A percentile compares a stretch with the other conserved stretches of the same genome.
These are phyloP conservation scores for Debaryomyces maramus DNA, from an alignment of 805 yeast genomes.

Conservation along the genomic window DNA sequence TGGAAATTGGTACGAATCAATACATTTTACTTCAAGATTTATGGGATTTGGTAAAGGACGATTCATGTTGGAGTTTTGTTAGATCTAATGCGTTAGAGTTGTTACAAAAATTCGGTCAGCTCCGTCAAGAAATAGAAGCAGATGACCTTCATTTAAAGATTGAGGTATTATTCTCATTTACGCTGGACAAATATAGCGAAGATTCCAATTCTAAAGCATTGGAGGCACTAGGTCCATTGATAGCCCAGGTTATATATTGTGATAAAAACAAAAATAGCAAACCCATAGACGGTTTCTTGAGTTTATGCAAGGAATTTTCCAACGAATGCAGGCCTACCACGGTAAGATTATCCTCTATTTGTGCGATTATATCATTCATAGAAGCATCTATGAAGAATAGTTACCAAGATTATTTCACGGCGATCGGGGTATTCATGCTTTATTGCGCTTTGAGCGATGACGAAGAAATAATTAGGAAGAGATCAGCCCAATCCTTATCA, in stretches of 20 bases:
- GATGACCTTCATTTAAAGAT: constrained; percentile 11
- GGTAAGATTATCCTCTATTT: constrained; percentile 46
- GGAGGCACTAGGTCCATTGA: constrained; percentile 51
- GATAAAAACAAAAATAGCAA: constrained; percentile 8
- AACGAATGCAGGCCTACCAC: constrained; percentile 47
- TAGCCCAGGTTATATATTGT: constrained; percentile 14
- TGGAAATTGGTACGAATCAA: background rate
- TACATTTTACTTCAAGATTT: constrained; percentile 11
- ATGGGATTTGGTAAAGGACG: constrained; percentile 21
- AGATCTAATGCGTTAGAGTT: constrained; percentile 42
- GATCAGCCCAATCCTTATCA: constrained; percentile 45
- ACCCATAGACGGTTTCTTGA: constrained; percentile 22
- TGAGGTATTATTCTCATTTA: constrained; percentile 25
- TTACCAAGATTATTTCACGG: background rate
- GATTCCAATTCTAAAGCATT: constrained; percentile 49
- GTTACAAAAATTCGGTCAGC: constrained; percentile 21
- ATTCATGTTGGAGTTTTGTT: constrained; percentile 42
- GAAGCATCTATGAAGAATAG: background rate
- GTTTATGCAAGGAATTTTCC: constrained; percentile 23
- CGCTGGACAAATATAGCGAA: constrained; percentile 39
- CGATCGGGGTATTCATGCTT: constrained; percentile 22
- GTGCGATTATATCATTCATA: constrained; percentile 34
- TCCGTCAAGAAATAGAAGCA: background rate
- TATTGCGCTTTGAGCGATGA: constrained; percentile 59
- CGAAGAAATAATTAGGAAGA: constrained; percentile 56